Evolutionary conservation across 2,329 filamentous ascomycete genomes (phyloP).

Genomic region (Penicillium sp.): DNA sequence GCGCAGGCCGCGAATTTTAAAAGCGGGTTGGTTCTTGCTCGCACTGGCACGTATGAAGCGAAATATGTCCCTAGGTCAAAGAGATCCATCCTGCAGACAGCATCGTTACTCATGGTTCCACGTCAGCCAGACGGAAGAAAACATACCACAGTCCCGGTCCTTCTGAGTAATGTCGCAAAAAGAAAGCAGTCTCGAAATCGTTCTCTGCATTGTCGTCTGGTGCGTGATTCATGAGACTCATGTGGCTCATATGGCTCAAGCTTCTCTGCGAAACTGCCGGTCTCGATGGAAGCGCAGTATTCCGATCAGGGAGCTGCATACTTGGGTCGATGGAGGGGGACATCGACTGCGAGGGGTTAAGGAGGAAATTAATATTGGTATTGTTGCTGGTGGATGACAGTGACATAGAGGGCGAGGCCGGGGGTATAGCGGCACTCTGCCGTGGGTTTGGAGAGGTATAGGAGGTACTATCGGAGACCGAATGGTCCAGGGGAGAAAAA

Average conservation of each 20-base stretch:
- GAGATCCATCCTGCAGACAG: constrained; percentile 40
- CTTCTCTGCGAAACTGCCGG: constrained; percentile 19
- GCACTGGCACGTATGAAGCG: constrained; percentile 57
- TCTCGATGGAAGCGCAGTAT: constrained; percentile 29
- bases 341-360: constrained; percentile 47
- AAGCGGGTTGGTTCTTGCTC: constrained; percentile 50
- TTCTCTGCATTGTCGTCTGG: constrained; percentile 33
- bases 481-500: constrained; percentile 26
- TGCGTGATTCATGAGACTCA: constrained; percentile 16
- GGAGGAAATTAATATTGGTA: constrained; percentile 54
- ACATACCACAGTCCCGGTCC: constrained; percentile 56
- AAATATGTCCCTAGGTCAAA: constrained; percentile 57
- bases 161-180: constrained; percentile 60
- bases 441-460: constrained; percentile 34
- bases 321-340: constrained; percentile 46
- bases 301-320: constrained; percentile 31
- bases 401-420: constrained; percentile 43
- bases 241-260: constrained; percentile 16
- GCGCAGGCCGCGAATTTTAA: constrained; percentile 56
- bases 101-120: constrained; percentile 7
- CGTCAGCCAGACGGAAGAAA: background rate
- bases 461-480: constrained; percentile 25
- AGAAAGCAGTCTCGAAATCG: constrained; percentile 59
- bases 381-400: constrained; percentile 37
- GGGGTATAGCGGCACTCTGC: constrained; percentile 28